phyloP scores from a whole-genome alignment of 2,329 filamentous ascomycete species.

The Alternaria sp. region DNA sequence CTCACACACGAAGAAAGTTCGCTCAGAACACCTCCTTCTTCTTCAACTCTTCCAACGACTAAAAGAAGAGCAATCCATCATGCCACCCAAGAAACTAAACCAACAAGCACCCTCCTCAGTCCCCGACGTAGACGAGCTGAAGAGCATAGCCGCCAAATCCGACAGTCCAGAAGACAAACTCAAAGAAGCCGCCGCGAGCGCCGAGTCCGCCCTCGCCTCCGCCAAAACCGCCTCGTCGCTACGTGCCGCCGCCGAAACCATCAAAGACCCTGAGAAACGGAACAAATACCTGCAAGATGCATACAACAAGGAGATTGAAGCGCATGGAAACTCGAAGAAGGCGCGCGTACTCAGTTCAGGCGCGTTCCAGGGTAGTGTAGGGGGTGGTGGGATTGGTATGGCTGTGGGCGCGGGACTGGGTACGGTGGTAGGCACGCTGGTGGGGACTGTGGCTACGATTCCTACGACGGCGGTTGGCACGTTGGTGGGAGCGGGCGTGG shows the following conservation, averaged over 20 bases:
- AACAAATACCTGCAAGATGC: slow-evolving; percentile 44
- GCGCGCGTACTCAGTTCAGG: slow-evolving; percentile 43
- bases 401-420: slow-evolving; percentile 51
- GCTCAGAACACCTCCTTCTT: neutral
- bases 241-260: slow-evolving; percentile 28
- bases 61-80: neutral
- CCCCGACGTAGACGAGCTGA: slow-evolving; percentile 21
- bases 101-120: slow-evolving; percentile 6
- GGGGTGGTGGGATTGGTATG: slow-evolving; percentile 52
- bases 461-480: slow-evolving; percentile 50
- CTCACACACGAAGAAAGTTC: neutral
- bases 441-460: slow-evolving; percentile 49
- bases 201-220: slow-evolving; percentile 37
- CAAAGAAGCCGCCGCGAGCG: slow-evolving; percentile 36
- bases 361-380: slow-evolving; percentile 50
- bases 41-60: neutral
- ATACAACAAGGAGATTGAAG: slow-evolving; percentile 42
- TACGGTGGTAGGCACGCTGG: slow-evolving; percentile 50
- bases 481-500: slow-evolving; percentile 50
- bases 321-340: slow-evolving; percentile 44
- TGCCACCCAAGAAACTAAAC: slow-evolving; percentile 23
- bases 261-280: slow-evolving; percentile 42
- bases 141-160: slow-evolving; percentile 26
- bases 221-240: slow-evolving; percentile 39
- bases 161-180: slow-evolving; percentile 33